These are phyloP conservation scores for Blastobotrys petasosporus DNA, from an alignment of 1,139 yeast species.

Conservation along the genomic window DNA sequence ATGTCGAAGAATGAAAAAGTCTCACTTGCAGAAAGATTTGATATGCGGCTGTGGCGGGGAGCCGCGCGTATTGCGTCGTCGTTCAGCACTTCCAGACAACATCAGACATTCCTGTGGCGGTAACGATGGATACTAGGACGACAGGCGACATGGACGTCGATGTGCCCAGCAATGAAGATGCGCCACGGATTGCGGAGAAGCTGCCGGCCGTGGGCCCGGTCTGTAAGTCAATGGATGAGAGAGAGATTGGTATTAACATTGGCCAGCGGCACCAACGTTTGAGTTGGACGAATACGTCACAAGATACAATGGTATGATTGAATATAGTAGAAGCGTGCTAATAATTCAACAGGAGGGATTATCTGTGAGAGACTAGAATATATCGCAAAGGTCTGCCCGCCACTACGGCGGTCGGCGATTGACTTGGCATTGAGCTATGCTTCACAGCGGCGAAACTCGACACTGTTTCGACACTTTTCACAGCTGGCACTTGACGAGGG, in stretches of 20 bases:
- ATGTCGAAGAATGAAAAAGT: neutral
- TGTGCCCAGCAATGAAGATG: neutral
- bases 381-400: constrained; percentile 4
- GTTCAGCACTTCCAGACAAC: no score
- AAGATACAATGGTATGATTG: constrained; percentile 6
- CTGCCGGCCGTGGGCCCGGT: no score
- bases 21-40: no score
- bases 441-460: neutral
- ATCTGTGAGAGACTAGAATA: neutral
- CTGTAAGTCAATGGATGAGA: no score
- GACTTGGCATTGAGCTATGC: constrained; percentile 2
- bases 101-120: no score
- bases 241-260: no score
- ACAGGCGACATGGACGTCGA: no score
- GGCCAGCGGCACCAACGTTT: constrained; percentile 3
- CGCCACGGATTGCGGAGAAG: neutral
- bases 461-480: neutral
- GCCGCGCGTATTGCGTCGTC: no score
- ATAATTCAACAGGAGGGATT: neutral
- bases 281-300: constrained; percentile 4
- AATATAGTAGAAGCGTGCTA: neutral
- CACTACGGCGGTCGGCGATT: constrained; percentile 5
- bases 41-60: no score
- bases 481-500: neutral
- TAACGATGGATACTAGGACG: no score